phyloP scores from a whole-genome alignment of 2,329 filamentous ascomycete genomes.

The Westerdykella aurantiaca region DNA sequence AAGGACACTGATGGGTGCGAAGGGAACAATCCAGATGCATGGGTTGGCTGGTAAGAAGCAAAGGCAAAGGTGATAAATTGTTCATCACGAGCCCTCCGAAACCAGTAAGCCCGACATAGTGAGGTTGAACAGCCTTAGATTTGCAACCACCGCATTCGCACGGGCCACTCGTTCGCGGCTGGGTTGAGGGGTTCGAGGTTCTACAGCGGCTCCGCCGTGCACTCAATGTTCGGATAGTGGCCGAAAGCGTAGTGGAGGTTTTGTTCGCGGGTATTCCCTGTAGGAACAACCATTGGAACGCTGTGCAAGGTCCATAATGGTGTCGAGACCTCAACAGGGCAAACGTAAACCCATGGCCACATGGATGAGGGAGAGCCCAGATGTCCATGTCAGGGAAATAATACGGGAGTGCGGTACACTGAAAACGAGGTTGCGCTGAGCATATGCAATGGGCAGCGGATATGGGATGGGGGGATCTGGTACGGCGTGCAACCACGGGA shows the following conservation, averaged over 20 bases:
- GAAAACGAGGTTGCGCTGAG: conserved; percentile 5
- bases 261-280: conserved; percentile 13
- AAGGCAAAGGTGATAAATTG: conserved; percentile 14
- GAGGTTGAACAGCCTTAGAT: conserved; percentile 14
- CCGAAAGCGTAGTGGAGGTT: conserved; percentile 20
- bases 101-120: conserved; percentile 13
- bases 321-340: not conserved
- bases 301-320: not conserved
- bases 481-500: no score
- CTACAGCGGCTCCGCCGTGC: conserved; percentile 26
- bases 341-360: not conserved
- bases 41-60: conserved; percentile 14
- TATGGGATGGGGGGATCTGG: no score
- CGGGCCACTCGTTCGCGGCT: conserved; percentile 32
- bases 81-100: conserved; percentile 17
- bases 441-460: no score
- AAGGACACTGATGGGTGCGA: conserved; percentile 8
- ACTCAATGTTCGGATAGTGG: conserved; percentile 15
- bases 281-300: conserved; percentile 1
- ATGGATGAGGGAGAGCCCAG: not conserved
- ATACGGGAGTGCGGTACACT: conserved; percentile 11
- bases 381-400: conserved; percentile 1
- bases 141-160: conserved; percentile 24
- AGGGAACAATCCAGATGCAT: conserved; percentile 11
- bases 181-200: conserved; percentile 17